A percentile compares a stretch with the other conserved stretches of the same genome.
These are phyloP conservation scores for Aspergillus pseudoterreus DNA, from an alignment of 2,329 filamentous ascomycete species.

Conservation along the genomic window DNA sequence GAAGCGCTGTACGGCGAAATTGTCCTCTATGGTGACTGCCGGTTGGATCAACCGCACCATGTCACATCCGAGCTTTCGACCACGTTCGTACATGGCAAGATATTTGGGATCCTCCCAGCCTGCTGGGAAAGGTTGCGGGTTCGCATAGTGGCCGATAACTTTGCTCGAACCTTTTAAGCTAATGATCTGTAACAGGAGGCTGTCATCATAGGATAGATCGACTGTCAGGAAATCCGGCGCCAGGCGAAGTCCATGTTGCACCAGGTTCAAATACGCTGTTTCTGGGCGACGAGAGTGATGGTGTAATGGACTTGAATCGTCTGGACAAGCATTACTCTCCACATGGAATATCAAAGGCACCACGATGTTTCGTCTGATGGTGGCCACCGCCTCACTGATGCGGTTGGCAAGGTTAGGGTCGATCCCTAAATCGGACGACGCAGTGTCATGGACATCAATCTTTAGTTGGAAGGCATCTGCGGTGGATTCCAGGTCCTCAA, in stretches of 20 bases:
- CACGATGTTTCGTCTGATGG: slow-evolving; percentile 61
- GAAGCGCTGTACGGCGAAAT: slow-evolving; percentile 57
- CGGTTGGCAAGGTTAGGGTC: slow-evolving; percentile 40
- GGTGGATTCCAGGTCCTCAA: slow-evolving; percentile 64
- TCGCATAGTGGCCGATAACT: slow-evolving; percentile 57
- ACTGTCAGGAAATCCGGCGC: slow-evolving; percentile 62
- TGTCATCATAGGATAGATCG: slow-evolving; percentile 56
- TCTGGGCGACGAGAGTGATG: slow-evolving; percentile 23
- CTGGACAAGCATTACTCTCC: slow-evolving; percentile 22
- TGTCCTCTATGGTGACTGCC: slow-evolving; percentile 57
- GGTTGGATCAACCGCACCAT: slow-evolving; percentile 60
- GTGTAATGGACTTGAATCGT: slow-evolving; percentile 20
- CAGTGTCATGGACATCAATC: slow-evolving; percentile 38
- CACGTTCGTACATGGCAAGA: slow-evolving; percentile 56
- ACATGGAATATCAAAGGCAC: slow-evolving; percentile 57
- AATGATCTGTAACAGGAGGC: slow-evolving; percentile 50
- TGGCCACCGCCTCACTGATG: slow-evolving; percentile 58
- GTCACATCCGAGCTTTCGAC: slow-evolving; percentile 57
- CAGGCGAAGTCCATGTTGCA: slow-evolving; percentile 59
- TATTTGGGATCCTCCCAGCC: slow-evolving; percentile 58
- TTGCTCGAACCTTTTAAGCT: slow-evolving; percentile 54
- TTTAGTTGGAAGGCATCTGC: slow-evolving; percentile 65
- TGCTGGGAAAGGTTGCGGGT: slow-evolving; percentile 38
- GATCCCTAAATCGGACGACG: slow-evolving; percentile 28
- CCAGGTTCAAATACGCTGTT: slow-evolving; percentile 52